Evolutionary conservation across 73 alveolate genomes (phyloP), one percentile per base, ranked within the genome.

Genomic region (Paramecium pentaurelia): DNA sequence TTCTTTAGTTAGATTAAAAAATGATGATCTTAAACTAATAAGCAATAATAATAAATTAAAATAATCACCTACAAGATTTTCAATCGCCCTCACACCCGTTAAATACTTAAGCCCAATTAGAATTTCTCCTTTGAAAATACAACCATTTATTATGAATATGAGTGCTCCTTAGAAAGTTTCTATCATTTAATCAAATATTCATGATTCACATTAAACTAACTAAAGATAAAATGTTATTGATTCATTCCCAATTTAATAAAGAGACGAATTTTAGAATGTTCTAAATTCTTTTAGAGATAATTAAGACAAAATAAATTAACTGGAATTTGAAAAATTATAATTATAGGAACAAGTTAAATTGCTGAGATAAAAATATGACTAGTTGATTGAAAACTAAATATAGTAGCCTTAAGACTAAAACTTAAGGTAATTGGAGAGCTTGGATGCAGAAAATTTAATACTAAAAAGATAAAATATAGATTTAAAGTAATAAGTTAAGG

Each of bases 1-100:
- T 80, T 42, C 45, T 22, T 47, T 80, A 45, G 91, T 80, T 22
- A 80, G 91, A 45, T 80, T 80, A 42, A 80, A 80, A 80, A 80
- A 80, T 45, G 91, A 80, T 11, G 91, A 80, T 45, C 91, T 80
- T 1, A 80, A 80, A 80, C 25, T 80, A 0, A 42, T 30, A 47
- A 60, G 75, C 40, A 38, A 47, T 44, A 44, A 80, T 30, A 80
- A 80, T 44, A 47, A 18, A 42, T 10, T 80, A 22, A 80, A 37
- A 10, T 27, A 45, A 9, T 80, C 91, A 6, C 91, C 91, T 11
- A 80, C 34, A 1, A 40, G 54, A 27, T 80, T 37, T 44, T 80
- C 91, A 1, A 44, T 64, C 9, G 83, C 38, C 11, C 10, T 64
- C 8, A 64, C 47, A 1, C 83, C 91, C 0, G 71, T 32, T 18